Evolutionary conservation across 306 rosid species (phyloP).

Genomic region (Trifolium repens): DNA sequence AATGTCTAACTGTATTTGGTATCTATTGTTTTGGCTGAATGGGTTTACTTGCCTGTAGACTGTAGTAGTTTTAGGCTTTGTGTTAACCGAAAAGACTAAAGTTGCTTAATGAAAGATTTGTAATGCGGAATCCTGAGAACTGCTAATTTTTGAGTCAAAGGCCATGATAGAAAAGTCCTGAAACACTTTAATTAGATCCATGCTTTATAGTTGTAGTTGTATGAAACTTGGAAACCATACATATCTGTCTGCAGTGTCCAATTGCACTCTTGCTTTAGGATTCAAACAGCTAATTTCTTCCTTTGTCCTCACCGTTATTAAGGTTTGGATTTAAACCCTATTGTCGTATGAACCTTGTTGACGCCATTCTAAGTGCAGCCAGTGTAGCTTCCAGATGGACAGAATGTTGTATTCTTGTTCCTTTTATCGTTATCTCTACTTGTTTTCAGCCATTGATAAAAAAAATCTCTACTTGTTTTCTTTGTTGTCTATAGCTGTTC

Average conservation of each 20-base stretch:
- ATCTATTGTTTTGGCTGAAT: neutral
- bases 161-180: neutral
- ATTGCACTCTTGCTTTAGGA: conserved; percentile 3
- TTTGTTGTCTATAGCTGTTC: neutral
- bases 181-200: neutral
- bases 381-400: neutral
- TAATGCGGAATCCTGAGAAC: neutral
- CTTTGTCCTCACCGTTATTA: neutral
- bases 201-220: conserved; percentile 1
- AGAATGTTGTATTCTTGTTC: neutral
- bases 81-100: neutral
- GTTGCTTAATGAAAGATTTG: neutral
- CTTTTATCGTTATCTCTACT: neutral
- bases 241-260: neutral
- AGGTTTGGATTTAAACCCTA: neutral
- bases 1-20: neutral
- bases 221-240: neutral
- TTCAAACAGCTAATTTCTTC: neutral
- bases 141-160: neutral
- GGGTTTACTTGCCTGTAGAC: neutral
- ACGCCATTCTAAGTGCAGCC: neutral
- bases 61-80: neutral
- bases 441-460: too few species aligned
- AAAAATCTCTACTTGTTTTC: neutral
- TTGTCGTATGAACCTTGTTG: neutral